Percentiles rank a stretch among this genome's conserved stretches.
phyloP scores from a whole-genome alignment of 1,139 yeast genomes.

The Barnettozyma hawaiiensis region DNA sequence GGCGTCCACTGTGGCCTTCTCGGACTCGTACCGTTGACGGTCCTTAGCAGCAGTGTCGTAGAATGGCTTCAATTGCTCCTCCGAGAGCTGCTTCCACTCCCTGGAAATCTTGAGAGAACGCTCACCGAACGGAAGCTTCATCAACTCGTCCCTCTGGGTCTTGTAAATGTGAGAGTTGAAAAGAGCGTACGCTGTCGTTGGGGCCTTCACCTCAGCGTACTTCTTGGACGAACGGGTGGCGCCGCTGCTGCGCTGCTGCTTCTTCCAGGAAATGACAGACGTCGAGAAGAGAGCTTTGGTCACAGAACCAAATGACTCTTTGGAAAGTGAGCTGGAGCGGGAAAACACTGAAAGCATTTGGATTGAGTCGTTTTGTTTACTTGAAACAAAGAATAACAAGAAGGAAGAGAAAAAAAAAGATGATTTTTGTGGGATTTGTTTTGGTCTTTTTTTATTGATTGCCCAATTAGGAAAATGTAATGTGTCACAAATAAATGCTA shows the following conservation, averaged over 20 bases:
- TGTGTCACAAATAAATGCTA: no score
- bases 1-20: slow-evolving; percentile 13
- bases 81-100: slow-evolving; percentile 26
- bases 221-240: slow-evolving; percentile 8
- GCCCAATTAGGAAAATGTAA: no score
- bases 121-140: slow-evolving; percentile 10
- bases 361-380: neutral
- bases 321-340: slow-evolving; percentile 3
- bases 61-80: slow-evolving; percentile 20
- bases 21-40: slow-evolving; percentile 12
- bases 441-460: no score
- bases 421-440: slow-evolving; percentile 2
- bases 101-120: slow-evolving; percentile 14
- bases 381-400: no score
- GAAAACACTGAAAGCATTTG: slow-evolving; percentile 13
- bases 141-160: slow-evolving; percentile 12
- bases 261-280: slow-evolving; percentile 4
- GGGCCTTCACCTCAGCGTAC: slow-evolving; percentile 11
- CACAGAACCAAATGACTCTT: neutral
- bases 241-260: no score
- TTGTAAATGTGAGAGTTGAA: slow-evolving; percentile 15
- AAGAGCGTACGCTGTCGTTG: slow-evolving; percentile 12
- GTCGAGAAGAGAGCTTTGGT: slow-evolving; percentile 13
- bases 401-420: neutral
- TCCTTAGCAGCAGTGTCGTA: slow-evolving; percentile 11